phyloP scores from a whole-genome alignment of 2,329 filamentous ascomycete genomes.

The Colletotrichum tabaci region DNA sequence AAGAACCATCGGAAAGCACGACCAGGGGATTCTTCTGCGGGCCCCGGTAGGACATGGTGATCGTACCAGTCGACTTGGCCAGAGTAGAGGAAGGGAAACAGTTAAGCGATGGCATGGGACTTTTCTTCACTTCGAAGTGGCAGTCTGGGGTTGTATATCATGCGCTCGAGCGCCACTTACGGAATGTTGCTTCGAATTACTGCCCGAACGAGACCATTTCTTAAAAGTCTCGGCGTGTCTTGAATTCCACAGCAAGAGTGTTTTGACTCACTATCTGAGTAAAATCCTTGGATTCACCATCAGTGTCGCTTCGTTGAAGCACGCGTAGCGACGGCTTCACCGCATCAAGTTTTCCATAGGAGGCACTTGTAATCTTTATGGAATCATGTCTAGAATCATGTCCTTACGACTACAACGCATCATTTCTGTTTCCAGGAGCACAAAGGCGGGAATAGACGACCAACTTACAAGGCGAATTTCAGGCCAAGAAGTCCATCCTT shows the following conservation, averaged over 20 bases:
- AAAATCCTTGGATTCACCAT: not conserved
- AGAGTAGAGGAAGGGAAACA: not conserved
- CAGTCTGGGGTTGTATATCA: not conserved
- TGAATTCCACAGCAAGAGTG: conserved; percentile 3
- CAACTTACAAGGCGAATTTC: too few species aligned
- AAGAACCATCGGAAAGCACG: conserved; percentile 45
- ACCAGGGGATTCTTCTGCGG: conserved; percentile 34
- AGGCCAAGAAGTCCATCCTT: not conserved
- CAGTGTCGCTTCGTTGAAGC: too few species aligned
- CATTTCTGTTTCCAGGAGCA: too few species aligned
- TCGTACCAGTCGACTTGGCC: not conserved
- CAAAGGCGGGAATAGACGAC: too few species aligned
- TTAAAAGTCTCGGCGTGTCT: not conserved
- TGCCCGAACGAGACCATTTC: not conserved
- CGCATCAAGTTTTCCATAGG: too few species aligned
- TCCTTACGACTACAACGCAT: too few species aligned
- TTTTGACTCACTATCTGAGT: not conserved
- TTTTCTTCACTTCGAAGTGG: not conserved
- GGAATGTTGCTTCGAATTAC: not conserved
- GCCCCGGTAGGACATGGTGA: conserved; percentile 28
- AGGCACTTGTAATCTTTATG: too few species aligned
- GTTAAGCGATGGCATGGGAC: not conserved
- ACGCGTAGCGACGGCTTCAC: not conserved
- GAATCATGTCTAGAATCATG: too few species aligned
- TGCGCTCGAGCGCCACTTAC: not conserved